A percentile compares a stretch with the other conserved stretches of the same genome.
Conservation (phyloP, 176 grass and related monocot species). For the Dendrocalamus sinicus region DNA sequence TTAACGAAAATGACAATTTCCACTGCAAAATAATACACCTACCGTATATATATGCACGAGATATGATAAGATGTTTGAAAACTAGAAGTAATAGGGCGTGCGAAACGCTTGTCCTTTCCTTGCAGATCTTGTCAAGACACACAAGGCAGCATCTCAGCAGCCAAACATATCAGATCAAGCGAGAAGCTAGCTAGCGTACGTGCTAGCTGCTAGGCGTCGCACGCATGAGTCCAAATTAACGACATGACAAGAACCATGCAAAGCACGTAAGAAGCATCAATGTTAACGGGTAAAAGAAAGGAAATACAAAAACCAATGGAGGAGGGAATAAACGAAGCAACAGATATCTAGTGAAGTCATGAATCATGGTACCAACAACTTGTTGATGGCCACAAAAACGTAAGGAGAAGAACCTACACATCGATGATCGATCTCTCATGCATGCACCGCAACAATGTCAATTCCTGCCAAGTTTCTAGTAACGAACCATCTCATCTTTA, state of each 20-base stretch:
- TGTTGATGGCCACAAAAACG: conserved; percentile 12
- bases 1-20: background rate
- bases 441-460: conserved; percentile 28
- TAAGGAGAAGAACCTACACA: background rate
- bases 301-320: background rate
- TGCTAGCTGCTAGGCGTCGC: conserved; percentile 1
- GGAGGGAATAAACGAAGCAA: background rate
- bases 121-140: conserved; percentile 32
- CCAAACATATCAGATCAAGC: conserved; percentile 25
- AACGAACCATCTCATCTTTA: conserved; percentile 5
- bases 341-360: background rate
- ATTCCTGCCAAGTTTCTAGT: conserved; percentile 37
- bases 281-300: conserved; percentile 5
- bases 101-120: background rate
- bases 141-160: background rate
- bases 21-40: background rate
- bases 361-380: background rate
- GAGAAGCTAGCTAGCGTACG: background rate
- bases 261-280: conserved; percentile 2
- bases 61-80: background rate
- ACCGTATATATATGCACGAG: background rate
- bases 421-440: background rate
- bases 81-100: background rate
- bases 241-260: conserved; percentile 30
- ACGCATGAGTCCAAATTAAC: conserved; percentile 28